Evolutionary conservation across 2,329 filamentous ascomycete species (phyloP), one percentile per base, ranked within the genome.

Genomic region (Pestalotiopsis fici): DNA sequence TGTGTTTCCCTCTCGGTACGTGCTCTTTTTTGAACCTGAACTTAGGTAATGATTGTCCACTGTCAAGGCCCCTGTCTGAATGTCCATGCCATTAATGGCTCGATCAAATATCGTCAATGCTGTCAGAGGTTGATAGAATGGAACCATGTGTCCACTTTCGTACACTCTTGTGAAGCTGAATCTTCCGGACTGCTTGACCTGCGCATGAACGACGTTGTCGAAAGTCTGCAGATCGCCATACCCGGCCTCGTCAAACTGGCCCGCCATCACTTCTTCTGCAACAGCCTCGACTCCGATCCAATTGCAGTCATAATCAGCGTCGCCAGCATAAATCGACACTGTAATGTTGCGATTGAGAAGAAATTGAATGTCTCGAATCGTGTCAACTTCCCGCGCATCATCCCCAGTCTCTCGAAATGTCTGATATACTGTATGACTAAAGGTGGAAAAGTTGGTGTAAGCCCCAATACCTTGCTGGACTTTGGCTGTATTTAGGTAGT

Each of bases 401-500:
- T 83, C 83, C 35, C 93, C 82, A 23, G 82, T 76, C 65, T 85
- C 74, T 79, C 86, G 92, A 69, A 94, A 87, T 11, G 83, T 78
- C 60, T 83, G 72, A 11, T 82, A 80, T 59, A 90, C 81, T 65
- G 78, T 73, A 69, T 65, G 78, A 67, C 74, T 81, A 67, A 81
- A 83, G 39, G 75, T 78, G 3, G 85, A 85, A 78, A 85, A 91
- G 74, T 90, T 91, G 66, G 83, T 83, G 71, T 78, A 87, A 0
- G 86, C 88, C 11, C 88, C 88, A 66, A 91, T 85, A 0, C 87
- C 88, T n/a, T 78, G 73, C 70, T 87, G 87, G 1, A 90, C 83
- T 12, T 79, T 74, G 0, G 83, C 78, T 2, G 80, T 82, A 76
- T 91, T 90, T 37, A 91, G 81, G 73, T 89, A 91, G n/a, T 83